Evolutionary conservation across 2,329 filamentous ascomycete genomes (phyloP), one percentile per base, ranked within the genome.

Genomic region (Calonectria hawksworthii): DNA sequence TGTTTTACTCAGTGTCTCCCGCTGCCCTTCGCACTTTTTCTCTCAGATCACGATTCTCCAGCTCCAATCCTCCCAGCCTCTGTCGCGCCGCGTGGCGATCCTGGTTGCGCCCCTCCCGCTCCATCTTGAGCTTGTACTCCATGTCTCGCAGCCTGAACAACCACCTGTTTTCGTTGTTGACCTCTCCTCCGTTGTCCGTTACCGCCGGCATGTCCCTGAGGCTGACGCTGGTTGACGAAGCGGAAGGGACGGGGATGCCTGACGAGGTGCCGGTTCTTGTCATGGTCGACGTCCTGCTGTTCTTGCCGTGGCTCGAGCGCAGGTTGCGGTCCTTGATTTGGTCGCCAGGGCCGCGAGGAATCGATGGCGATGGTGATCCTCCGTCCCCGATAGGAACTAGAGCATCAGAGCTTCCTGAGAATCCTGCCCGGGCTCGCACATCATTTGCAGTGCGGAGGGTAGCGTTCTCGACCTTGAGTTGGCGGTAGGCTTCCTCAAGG

Each of bases 61-160:
- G 87, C 82, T 93, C 91, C n/a, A 94, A 90, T 75, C 96, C 94
- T 73, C 95, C 93, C 0, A 98, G 86, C 68, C 96, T 89, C 86
- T 96, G 94, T 70, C 95, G 88, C 34, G 96, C 96, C 30, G 95
- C 96, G 63, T 91, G 94, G 4, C 97, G 92, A 85, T 99, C 97
- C 73, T 98, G 88, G 68, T 98, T 88, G 56, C 97, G 88, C 1
- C 93, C 96, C 85, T 99, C 97, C 18, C 97, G 89, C 86, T 99
- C 97, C 59, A 94, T 93, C 84, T 98, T 98, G 23, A 99, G 88
- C 79, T 98, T 92, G 78, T 93, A 91, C 87, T 99, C 97, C 79
- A 99, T 88, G 83, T 99, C 96, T 72, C 95, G 92, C 41, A 99
- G 88, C 9, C 97, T 89, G 76, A 98, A 91, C 77, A 98, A 92